These are phyloP conservation scores for Sambucus nigra DNA, from an alignment of 129 eudicot species.

Conservation along the genomic window DNA sequence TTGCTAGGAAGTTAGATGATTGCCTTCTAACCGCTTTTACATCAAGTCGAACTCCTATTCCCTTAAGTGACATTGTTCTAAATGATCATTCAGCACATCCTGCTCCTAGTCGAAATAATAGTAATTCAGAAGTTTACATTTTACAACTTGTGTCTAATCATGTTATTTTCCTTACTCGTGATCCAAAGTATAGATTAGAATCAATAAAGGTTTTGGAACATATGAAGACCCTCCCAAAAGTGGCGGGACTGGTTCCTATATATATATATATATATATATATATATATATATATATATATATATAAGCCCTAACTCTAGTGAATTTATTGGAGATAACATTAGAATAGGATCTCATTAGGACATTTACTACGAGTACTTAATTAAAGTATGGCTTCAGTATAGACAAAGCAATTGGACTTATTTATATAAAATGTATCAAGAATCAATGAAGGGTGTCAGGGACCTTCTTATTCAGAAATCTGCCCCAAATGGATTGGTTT, in stretches of 20 bases:
- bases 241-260: too few species aligned
- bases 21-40: too few species aligned
- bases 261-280: too few species aligned
- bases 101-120: constrained; percentile 46
- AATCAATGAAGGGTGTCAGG: constrained; percentile 86
- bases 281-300: too few species aligned
- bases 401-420: too few species aligned
- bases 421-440: constrained; percentile 75
- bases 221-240: constrained; percentile 39
- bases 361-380: too few species aligned
- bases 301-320: constrained; percentile 85
- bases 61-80: constrained; percentile 40
- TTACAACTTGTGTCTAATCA: constrained; percentile 43
- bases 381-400: constrained; percentile 93
- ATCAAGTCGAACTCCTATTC: constrained; percentile 43
- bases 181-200: constrained; percentile 29
- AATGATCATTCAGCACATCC: constrained; percentile 41
- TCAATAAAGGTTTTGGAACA: constrained; percentile 48
- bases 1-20: too few species aligned
- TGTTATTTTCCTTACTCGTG: constrained; percentile 35
- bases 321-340: constrained; percentile 74
- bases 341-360: constrained; percentile 95
- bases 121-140: constrained; percentile 44
- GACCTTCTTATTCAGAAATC: constrained; percentile 83
- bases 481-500: constrained; percentile 72